Base-by-base conservation (phyloP, 257 asterid genomes). In the Agastache rugosa region DNA sequence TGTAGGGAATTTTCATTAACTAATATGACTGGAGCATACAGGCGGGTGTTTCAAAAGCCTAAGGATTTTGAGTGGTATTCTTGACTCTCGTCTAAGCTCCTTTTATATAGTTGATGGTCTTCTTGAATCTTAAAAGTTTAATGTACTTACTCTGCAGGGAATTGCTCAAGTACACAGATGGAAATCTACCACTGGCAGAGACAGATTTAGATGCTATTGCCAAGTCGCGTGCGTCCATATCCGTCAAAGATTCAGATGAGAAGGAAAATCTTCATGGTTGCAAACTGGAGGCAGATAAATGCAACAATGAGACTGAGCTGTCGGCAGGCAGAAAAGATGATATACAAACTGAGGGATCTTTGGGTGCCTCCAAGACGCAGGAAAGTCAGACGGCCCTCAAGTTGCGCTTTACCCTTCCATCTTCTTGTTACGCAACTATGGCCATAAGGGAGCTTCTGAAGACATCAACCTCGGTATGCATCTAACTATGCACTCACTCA, bases 361-460 rank as follows among this genome's bases (percentile, higher is more conserved):
- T 47, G 34, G 77, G 68, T 51, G 84, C 79, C 81, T 72, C 84
- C 34, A 62, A 75, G 72, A 59, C 79, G 54, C 73, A 60, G 58
- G 89, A 78, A 80, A 80, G 63, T 71, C 92, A 86, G 69, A 84
- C 51, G 75, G 99, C 98, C 76, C 93, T 95, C 73, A 89, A 87
- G 86, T 75, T 95, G 90, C 81, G 91, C 84, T 92, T 95, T 79
- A 95, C 90, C 65, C 91, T 95, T 61, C 96, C 98, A 67, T 63
- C 99, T 75, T 95, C 99, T 83, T 88, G 88, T 81, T 95, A 95
- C 78, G 99, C 99, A 77, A 95, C 99, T 72, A 95, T 95, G 98
- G 99, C 99, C 70, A 87, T 95, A 80, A 87, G 99, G 85, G 99
- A 95, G 85, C 89, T 95, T 73, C 87, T 92, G 79, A 92, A 92